phyloP scores from a whole-genome alignment of 306 rosid genomes.

The Pyrus pyrifolia region DNA sequence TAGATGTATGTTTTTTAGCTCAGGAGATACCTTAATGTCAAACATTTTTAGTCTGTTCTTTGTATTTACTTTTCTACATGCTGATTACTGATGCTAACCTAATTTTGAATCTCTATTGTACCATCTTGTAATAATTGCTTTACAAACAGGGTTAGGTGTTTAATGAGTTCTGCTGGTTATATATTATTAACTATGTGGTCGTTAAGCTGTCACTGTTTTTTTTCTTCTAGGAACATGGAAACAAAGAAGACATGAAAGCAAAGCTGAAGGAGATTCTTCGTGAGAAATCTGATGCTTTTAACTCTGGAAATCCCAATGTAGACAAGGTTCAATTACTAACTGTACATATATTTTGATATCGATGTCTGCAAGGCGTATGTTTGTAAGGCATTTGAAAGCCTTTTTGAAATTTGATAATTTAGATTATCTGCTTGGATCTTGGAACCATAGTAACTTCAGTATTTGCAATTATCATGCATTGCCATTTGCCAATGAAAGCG shows the following conservation, averaged over 20 bases:
- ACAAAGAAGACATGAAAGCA: constrained; percentile 71
- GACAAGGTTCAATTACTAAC: constrained; percentile 58
- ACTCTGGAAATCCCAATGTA: constrained; percentile 46
- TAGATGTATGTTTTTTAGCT: constrained; percentile 66
- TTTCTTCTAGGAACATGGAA: constrained; percentile 48
- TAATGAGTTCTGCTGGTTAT: not conserved
- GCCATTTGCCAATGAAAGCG: not conserved
- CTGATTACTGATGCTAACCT: not conserved
- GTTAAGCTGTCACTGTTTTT: not conserved
- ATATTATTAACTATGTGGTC: constrained; percentile 3
- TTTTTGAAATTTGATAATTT: not conserved
- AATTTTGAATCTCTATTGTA: not conserved
- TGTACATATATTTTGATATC: not conserved
- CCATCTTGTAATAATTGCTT: not conserved
- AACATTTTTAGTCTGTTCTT: not conserved
- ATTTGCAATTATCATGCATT: not conserved
- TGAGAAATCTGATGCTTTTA: constrained; percentile 79
- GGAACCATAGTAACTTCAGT: not conserved
- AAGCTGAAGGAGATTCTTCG: constrained; percentile 78
- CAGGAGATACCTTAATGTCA: constrained; percentile 25
- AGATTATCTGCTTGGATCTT: not conserved
- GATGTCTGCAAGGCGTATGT: not conserved
- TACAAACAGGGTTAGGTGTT: not conserved
- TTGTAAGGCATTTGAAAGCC: not conserved
- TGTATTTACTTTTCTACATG: not conserved